These are phyloP conservation scores for Penicillium samsonianum DNA, from an alignment of 495 filamentous ascomycete species.

Conservation along the genomic window DNA sequence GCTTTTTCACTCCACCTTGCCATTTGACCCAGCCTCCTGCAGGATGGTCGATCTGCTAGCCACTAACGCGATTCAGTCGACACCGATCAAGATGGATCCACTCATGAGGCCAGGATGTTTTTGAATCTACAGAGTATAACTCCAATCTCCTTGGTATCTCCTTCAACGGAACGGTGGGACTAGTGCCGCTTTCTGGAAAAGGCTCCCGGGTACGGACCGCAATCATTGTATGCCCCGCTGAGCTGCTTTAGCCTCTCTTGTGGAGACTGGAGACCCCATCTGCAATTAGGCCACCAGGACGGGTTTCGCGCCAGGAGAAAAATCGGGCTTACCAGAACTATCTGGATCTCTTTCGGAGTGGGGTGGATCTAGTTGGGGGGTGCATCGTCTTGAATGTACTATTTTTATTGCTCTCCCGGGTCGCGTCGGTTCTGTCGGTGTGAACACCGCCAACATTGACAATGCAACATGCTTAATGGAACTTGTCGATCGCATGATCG, in stretches of 20 bases:
- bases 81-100: constrained; percentile 19
- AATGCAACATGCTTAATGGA: constrained; percentile 29
- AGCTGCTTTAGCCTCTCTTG: constrained; percentile 14
- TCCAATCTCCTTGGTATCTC: background rate
- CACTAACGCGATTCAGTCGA: constrained; percentile 25
- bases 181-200: constrained; percentile 24
- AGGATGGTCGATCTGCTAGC: constrained; percentile 31
- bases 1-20: constrained; percentile 18
- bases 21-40: constrained; percentile 29
- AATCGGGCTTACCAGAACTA: background rate
- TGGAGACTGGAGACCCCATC: constrained; percentile 7
- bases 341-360: constrained; percentile 5
- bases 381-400: constrained; percentile 4
- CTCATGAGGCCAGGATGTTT: constrained; percentile 18
- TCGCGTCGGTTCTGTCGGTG: constrained; percentile 35
- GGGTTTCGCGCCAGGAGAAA: background rate
- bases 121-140: background rate
- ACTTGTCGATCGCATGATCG: constrained; percentile 39
- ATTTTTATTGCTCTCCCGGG: constrained; percentile 11
- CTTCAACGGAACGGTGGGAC: constrained; percentile 13
- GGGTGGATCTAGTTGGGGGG: background rate
- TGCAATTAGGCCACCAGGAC: constrained; percentile 8
- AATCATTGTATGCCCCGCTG: constrained; percentile 18
- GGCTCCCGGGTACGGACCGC: constrained; percentile 30
- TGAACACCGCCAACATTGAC: constrained; percentile 29